Percentiles rank a stretch among this genome's conserved stretches.
These are phyloP conservation scores for Gracilaria gracilis DNA, from an alignment of 23 red algal genomes.

Conservation along the genomic window DNA sequence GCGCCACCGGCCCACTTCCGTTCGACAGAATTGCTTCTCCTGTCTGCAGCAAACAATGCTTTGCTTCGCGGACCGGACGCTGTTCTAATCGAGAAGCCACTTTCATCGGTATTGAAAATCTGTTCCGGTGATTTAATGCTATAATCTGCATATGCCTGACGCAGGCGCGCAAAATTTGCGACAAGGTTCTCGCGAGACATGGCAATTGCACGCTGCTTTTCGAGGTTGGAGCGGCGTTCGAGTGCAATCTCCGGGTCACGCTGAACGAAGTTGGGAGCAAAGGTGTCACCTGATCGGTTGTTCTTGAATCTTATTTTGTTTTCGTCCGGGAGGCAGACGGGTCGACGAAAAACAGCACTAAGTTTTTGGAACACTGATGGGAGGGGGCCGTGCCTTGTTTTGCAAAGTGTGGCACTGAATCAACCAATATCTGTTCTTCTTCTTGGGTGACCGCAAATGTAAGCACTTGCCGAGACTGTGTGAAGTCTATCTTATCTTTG, in stretches of 20 bases:
- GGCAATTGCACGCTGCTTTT: neutral
- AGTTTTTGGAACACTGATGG: neutral
- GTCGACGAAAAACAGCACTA: neutral
- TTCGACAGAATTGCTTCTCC: neutral
- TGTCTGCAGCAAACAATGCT: neutral
- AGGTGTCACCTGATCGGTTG: neutral
- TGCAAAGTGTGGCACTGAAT: neutral
- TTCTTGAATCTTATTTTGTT: neutral
- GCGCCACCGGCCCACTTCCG: neutral
- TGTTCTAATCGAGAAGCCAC: neutral
- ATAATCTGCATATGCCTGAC: neutral
- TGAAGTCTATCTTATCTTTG: neutral
- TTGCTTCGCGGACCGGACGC: neutral
- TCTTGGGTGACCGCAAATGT: neutral
- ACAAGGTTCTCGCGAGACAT: neutral
- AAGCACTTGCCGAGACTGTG: neutral
- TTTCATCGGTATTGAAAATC: neutral
- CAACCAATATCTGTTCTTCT: neutral
- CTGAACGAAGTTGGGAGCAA: neutral
- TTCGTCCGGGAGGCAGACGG: neutral
- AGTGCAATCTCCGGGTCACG: neutral
- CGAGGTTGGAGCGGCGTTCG: neutral
- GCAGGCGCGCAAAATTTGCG: neutral
- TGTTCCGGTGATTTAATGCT: neutral
- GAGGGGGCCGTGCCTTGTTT: neutral